Conservation (phyloP, 2,329 filamentous ascomycete genomes). For the Fusarium luffae region DNA sequence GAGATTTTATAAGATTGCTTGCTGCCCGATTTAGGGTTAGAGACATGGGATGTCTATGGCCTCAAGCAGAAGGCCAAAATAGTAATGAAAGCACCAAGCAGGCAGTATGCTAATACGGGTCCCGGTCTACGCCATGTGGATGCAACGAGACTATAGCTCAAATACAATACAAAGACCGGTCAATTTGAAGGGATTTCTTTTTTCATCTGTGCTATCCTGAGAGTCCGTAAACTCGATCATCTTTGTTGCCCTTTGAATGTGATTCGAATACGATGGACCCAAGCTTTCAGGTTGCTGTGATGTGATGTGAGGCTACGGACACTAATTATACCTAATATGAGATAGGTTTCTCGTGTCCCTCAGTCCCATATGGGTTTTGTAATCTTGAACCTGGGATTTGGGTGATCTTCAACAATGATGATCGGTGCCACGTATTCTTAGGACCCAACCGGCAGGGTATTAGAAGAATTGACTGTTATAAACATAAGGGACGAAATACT, state of each 20-base stretch:
- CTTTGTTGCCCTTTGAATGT: background rate
- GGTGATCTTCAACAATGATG: background rate
- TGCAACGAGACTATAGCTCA: background rate
- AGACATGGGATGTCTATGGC: background rate
- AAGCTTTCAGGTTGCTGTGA: background rate
- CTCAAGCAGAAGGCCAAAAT: background rate
- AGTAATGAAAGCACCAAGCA: background rate
- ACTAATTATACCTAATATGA: background rate
- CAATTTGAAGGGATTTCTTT: background rate
- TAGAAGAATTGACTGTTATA: too few species aligned
- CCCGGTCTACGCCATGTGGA: background rate
- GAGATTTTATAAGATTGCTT: background rate
- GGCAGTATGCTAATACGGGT: background rate
- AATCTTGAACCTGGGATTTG: background rate
- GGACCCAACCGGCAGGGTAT: background rate
- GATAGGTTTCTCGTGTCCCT: background rate
- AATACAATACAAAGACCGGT: background rate
- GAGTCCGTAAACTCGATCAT: background rate
- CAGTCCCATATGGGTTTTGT: background rate
- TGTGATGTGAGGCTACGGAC: background rate
- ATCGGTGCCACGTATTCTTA: background rate
- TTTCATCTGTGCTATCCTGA: background rate
- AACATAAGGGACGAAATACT: too few species aligned
- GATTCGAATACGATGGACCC: background rate
- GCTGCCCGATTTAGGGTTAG: background rate